Percentiles rank a stretch among this genome's conserved stretches.
Evolutionary conservation across 306 rosid species (phyloP).

Genomic region (Acacia melanoxylon): DNA sequence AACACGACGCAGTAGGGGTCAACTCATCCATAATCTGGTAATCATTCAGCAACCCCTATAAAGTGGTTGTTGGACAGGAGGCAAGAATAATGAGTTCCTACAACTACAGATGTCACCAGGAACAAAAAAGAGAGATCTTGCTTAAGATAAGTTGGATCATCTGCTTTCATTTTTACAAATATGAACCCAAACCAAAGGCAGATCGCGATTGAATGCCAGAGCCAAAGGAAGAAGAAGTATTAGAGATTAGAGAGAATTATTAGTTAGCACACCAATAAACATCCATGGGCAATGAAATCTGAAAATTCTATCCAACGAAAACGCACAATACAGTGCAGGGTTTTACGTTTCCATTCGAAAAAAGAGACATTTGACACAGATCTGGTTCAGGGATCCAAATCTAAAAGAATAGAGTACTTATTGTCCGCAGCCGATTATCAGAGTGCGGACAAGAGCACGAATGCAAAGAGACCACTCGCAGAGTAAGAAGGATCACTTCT

Average conservation of each 20-base stretch:
- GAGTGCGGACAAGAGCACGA: not conserved
- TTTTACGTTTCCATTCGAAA: not conserved
- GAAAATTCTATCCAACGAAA: not conserved
- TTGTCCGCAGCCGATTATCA: not conserved
- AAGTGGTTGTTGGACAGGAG: not conserved
- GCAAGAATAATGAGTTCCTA: not conserved
- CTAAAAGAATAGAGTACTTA: not conserved
- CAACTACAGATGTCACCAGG: not conserved
- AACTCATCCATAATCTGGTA: not conserved
- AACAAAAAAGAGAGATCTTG: not conserved
- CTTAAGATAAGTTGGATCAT: not conserved
- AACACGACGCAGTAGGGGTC: not conserved
- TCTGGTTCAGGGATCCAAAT: conserved; percentile 5
- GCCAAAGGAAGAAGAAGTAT: not conserved
- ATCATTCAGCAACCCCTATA: not conserved
- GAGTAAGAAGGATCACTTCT: not conserved
- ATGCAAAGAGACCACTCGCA: not conserved
- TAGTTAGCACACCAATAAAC: not conserved
- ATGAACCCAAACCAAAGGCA: not conserved
- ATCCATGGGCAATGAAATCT: not conserved
- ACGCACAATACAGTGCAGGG: not conserved
- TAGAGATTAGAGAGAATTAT: not conserved
- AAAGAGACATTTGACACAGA: not conserved
- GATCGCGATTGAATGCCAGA: not conserved
- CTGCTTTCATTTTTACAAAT: not conserved